Evolutionary conservation across 176 grass and related monocot genomes (phyloP).

Genomic region (Rhipidocladum racemiflorum): DNA sequence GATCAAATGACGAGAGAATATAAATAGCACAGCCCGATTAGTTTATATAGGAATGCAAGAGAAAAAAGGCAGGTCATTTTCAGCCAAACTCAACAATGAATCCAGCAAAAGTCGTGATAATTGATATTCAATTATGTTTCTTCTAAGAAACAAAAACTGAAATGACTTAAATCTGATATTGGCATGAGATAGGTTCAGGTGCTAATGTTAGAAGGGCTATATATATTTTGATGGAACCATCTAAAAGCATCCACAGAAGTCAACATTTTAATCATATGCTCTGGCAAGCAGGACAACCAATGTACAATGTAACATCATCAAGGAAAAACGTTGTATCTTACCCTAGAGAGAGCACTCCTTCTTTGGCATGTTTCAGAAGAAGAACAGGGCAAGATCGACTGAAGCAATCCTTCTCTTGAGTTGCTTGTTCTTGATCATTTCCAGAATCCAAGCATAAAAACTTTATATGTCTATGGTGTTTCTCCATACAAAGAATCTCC

Average conservation of each 20-base stretch:
- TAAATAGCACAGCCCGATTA: no score
- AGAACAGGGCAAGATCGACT: no score
- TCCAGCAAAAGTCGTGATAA: no score
- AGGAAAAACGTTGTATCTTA: slow-evolving; percentile 24
- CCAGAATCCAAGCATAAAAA: slow-evolving; percentile 61
- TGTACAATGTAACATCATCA: neutral
- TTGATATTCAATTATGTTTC: neutral
- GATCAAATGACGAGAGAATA: no score
- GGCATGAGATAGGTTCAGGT: neutral
- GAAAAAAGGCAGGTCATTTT: no score
- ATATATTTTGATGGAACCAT: neutral
- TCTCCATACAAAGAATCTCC: slow-evolving; percentile 61
- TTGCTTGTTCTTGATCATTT: slow-evolving; percentile 32
- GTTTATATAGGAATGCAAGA: no score
- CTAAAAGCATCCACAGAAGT: neutral
- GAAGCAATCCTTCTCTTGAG: slow-evolving; percentile 46
- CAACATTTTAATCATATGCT: slow-evolving; percentile 10
- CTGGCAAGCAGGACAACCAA: neutral
- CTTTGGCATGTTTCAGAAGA: slow-evolving; percentile 39
- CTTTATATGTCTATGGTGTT: slow-evolving; percentile 52
- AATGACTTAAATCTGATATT: neutral
- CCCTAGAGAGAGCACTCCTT: slow-evolving; percentile 21
- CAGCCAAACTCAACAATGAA: no score
- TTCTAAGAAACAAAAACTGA: neutral
- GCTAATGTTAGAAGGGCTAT: neutral